A percentile compares a stretch with the other conserved stretches of the same genome.
Conservation (phyloP, 495 filamentous ascomycete species). For the Hypoxylon crocopeplum region DNA sequence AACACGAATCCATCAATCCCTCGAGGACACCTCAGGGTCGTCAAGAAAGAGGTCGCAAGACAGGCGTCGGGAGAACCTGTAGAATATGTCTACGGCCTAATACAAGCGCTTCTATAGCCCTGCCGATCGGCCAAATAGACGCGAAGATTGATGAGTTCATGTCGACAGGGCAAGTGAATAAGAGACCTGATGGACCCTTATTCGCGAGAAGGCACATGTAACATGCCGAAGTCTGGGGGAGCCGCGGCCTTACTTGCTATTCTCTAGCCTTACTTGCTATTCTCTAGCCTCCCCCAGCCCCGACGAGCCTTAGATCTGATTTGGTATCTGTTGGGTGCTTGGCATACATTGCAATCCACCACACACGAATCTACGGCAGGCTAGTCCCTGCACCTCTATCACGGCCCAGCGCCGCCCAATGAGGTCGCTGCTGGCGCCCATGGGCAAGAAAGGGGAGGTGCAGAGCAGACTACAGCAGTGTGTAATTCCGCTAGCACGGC, state of each 20-base stretch:
- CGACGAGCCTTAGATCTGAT: conserved; percentile 15
- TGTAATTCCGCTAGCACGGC: background rate
- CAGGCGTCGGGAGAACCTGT: conserved; percentile 19
- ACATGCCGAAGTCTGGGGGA: conserved; percentile 29
- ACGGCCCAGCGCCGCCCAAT: conserved; percentile 14
- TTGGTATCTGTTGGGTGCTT: conserved; percentile 22
- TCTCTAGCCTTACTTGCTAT: background rate
- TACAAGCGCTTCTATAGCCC: conserved; percentile 4
- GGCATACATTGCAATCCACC: conserved; percentile 1
- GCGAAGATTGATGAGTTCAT: conserved; percentile 15
- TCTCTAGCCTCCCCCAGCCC: conserved; percentile 17
- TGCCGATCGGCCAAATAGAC: conserved; percentile 2
- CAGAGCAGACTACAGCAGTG: conserved; percentile 1
- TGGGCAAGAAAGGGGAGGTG: conserved; percentile 2
- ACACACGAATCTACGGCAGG: background rate
- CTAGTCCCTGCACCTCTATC: conserved; percentile 32
- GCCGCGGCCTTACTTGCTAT: background rate
- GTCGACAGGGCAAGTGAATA: conserved; percentile 18
- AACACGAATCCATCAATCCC: background rate
- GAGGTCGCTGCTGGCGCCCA: background rate
- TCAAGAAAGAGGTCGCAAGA: conserved; percentile 14
- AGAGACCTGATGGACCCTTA: too few species aligned
- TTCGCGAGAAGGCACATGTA: conserved; percentile 15
- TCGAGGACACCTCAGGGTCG: conserved; percentile 7
- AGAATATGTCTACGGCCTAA: conserved; percentile 7